phyloP scores from a whole-genome alignment of 495 filamentous ascomycete species.

The Trichodelitschia bisporula region DNA sequence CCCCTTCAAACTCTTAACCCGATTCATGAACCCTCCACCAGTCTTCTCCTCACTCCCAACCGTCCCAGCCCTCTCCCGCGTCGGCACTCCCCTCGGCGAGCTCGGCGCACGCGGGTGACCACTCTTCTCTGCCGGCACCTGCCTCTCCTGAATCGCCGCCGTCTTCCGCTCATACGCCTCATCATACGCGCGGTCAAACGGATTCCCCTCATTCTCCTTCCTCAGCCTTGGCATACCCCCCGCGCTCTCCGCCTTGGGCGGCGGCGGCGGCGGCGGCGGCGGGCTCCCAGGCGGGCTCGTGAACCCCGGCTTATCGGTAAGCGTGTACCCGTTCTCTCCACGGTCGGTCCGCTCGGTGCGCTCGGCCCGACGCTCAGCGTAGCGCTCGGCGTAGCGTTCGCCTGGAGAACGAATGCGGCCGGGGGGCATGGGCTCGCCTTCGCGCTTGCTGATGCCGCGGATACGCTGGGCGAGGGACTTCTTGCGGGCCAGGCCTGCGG shows the following conservation, averaged over 20 bases:
- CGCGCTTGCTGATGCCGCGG: constrained; percentile 15
- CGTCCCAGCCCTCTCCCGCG: constrained; percentile 22
- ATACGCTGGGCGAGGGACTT: constrained; percentile 63
- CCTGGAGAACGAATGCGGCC: constrained; percentile 11
- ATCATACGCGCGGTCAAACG: constrained; percentile 72
- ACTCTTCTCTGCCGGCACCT: constrained; percentile 17
- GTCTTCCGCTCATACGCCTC: constrained; percentile 47
- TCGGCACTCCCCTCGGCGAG: constrained; percentile 28
- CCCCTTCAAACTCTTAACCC: constrained; percentile 73
- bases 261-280: constrained; percentile 5
- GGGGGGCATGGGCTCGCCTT: background rate
- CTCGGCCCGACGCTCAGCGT: too few species aligned
- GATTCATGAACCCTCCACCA: constrained; percentile 45
- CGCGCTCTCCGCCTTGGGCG: constrained; percentile 13
- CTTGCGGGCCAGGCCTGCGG: constrained; percentile 51
- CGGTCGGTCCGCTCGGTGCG: too few species aligned
- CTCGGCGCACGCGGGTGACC: constrained; percentile 27
- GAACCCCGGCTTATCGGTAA: constrained; percentile 1
- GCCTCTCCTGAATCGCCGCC: constrained; percentile 28
- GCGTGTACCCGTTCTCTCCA: too few species aligned
- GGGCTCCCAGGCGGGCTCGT: constrained; percentile 10
- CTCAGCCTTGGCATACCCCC: constrained; percentile 9
- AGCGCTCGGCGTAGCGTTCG: constrained; percentile 11
- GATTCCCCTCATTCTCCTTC: constrained; percentile 37
- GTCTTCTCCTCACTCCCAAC: constrained; percentile 21